These are phyloP conservation scores for Mortierella sp. DNA, from an alignment of 371 early-diverging fungal species.

Conservation along the genomic window DNA sequence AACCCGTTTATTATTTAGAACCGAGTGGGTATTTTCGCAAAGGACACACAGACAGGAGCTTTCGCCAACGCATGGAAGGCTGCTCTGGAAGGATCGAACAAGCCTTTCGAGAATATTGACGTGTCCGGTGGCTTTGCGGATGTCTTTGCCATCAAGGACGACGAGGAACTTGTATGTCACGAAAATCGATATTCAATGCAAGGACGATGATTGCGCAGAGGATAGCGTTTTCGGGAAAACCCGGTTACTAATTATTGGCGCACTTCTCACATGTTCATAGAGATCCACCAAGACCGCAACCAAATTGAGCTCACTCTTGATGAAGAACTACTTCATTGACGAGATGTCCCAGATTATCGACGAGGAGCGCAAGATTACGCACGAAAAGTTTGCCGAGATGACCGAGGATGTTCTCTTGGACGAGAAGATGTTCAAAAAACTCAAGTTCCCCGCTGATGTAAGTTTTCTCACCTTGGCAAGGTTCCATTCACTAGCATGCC, in stretches of 20 bases:
- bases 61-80: slow-evolving; percentile 85
- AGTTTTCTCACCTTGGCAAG: slow-evolving; percentile 12
- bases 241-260: not conserved
- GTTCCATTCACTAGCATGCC: too few species aligned
- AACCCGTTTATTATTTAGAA: slow-evolving; percentile 58
- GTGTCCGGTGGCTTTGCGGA: slow-evolving; percentile 79
- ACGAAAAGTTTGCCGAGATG: slow-evolving; percentile 86
- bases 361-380: slow-evolving; percentile 87
- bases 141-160: slow-evolving; percentile 90
- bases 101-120: slow-evolving; percentile 77
- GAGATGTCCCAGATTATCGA: slow-evolving; percentile 91
- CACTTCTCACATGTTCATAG: slow-evolving; percentile 57
- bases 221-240: not conserved
- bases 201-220: not conserved
- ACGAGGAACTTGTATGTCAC: slow-evolving; percentile 81
- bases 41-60: slow-evolving; percentile 86
- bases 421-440: slow-evolving; percentile 72
- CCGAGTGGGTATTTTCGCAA: slow-evolving; percentile 82
- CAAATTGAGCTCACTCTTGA: slow-evolving; percentile 77
- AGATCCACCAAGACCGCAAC: slow-evolving; percentile 81
- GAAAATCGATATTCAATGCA: too few species aligned
- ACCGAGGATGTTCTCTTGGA: slow-evolving; percentile 81
- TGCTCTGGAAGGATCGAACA: slow-evolving; percentile 63
- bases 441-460: slow-evolving; percentile 82
- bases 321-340: slow-evolving; percentile 89